Base-by-base conservation (phyloP, 2,329 filamentous ascomycete species). In the Plectosphaerella plurivora region DNA sequence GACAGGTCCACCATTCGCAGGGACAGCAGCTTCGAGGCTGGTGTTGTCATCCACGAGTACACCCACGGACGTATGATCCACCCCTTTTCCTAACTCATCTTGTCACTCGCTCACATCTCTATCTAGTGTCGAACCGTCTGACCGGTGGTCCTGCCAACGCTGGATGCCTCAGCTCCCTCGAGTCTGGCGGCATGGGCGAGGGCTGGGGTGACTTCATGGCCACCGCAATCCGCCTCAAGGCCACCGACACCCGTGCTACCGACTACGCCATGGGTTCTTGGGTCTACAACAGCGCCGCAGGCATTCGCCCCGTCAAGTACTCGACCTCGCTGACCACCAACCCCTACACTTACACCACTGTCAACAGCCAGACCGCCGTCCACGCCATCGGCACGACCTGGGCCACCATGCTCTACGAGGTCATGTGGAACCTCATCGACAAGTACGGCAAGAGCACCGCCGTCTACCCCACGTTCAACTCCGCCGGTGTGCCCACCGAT, bases 361-460 rank as follows among this genome's bases (percentile, higher is more conserved):
- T 69, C 39, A 64, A 66, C 57, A 60, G 58, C 12, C 60, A 64
- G 51, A 70, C 75, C 59, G 58, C 61, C 20, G 65, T 73, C 37
- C 75, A 77, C 62, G 64, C 68, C 49, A 73, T 75, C 49, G 75
- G 75, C 25, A 55, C 52, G 3, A 50, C 77, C 53, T 79, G 76
- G 76, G 72, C 73, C 1, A 73, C 68, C 1, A 76, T 77, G 62
- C 68, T 79, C 6, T 78, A 79, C 64, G 76, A 79, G 58, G 67
- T 78, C n/a, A 61, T 78, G 53, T 79, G 76, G 76, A 77, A 77
- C 61, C 63, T 79, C 51, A 75, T 77, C 51, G 76, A 78, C 57
- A 73, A 74, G 63, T 63, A 75, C 59, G 76, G 76, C 52, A 75
- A 76, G 65, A 76, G 73, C 54, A 66, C 69, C 50, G 68, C 57